A percentile compares a stretch with the other conserved stretches of the same genome.
phyloP scores from a whole-genome alignment of 2,329 filamentous ascomycete species.

The Leptosphaerulina australis region DNA sequence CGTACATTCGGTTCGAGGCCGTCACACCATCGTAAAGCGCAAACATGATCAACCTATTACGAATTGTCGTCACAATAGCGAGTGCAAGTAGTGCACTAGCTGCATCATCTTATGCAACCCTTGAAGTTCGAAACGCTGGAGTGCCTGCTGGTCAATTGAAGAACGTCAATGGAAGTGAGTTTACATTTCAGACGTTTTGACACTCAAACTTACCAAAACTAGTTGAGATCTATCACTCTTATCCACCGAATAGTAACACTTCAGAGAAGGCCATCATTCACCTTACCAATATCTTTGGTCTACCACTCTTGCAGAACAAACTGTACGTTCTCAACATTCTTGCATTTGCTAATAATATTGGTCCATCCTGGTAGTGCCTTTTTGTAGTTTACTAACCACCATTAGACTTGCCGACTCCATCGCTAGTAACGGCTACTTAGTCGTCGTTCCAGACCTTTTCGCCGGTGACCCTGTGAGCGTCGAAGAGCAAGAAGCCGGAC shows the following conservation, averaged over 20 bases:
- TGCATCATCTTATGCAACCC: slow-evolving; percentile 11
- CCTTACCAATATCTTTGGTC: slow-evolving; percentile 46
- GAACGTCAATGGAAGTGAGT: slow-evolving; percentile 36
- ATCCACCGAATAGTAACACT: slow-evolving; percentile 23
- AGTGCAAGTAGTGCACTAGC: slow-evolving; percentile 5
- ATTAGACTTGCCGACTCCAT: slow-evolving; percentile 43
- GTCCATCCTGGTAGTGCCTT: not conserved
- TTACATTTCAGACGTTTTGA: not conserved
- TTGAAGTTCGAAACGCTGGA: slow-evolving; percentile 24
- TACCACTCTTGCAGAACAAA: slow-evolving; percentile 41
- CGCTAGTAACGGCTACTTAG: slow-evolving; percentile 42
- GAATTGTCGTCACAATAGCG: slow-evolving; percentile 6
- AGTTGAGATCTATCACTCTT: slow-evolving; percentile 32
- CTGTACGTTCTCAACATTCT: slow-evolving; percentile 20
- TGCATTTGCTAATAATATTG: not conserved
- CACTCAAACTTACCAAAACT: not conserved
- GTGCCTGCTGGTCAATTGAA: slow-evolving; percentile 27
- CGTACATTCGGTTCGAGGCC: not conserved
- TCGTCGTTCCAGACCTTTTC: slow-evolving; percentile 46
- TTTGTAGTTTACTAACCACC: not conserved
- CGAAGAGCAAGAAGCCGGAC: slow-evolving; percentile 68
- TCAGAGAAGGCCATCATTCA: slow-evolving; percentile 41
- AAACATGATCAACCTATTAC: slow-evolving; percentile 9
- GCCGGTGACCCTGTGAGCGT: slow-evolving; percentile 35
- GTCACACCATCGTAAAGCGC: not conserved